A percentile compares a stretch with the other conserved stretches of the same genome.
Conservation (phyloP, 495 filamentous ascomycete genomes). For the Articulospora tetracladia region DNA sequence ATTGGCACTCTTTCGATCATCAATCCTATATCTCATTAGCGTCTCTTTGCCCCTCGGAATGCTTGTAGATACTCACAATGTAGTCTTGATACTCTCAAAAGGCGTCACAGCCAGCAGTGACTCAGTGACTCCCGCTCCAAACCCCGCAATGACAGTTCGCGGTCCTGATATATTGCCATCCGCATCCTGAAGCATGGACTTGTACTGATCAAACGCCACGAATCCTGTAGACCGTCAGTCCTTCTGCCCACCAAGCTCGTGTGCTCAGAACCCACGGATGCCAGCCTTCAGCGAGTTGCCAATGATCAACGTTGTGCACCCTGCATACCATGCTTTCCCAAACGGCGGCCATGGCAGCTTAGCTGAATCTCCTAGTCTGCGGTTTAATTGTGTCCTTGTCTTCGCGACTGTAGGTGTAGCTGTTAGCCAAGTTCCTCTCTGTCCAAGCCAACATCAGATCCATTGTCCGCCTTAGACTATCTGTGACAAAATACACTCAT, state of each 20-base stretch:
- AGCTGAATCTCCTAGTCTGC: constrained; percentile 69
- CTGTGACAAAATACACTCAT: background rate
- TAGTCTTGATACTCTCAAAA: constrained; percentile 97
- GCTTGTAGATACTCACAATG: constrained; percentile 52
- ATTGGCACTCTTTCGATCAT: constrained; percentile 85
- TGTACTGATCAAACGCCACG: constrained; percentile 93
- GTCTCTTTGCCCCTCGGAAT: no score
- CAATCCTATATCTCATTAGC: constrained; percentile 56
- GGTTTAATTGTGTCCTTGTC: constrained; percentile 91
- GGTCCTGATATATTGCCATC: constrained; percentile 89
- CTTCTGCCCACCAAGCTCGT: background rate
- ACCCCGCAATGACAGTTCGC: constrained; percentile 85
- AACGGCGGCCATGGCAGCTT: constrained; percentile 97
- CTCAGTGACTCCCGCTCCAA: constrained; percentile 92
- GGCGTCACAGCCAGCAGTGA: constrained; percentile 92
- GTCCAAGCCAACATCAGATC: background rate
- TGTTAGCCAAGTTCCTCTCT: constrained; percentile 10
- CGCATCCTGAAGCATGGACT: constrained; percentile 73
- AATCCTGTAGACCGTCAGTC: constrained; percentile 56
- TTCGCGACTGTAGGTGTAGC: constrained; percentile 67
- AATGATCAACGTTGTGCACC: constrained; percentile 94
- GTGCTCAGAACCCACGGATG: constrained; percentile 58
- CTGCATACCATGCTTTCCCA: constrained; percentile 93
- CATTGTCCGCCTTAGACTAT: background rate
- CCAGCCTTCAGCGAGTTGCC: constrained; percentile 96